phyloP scores from a whole-genome alignment of 371 early-diverging fungal genomes.

The Mucor saturninus region DNA sequence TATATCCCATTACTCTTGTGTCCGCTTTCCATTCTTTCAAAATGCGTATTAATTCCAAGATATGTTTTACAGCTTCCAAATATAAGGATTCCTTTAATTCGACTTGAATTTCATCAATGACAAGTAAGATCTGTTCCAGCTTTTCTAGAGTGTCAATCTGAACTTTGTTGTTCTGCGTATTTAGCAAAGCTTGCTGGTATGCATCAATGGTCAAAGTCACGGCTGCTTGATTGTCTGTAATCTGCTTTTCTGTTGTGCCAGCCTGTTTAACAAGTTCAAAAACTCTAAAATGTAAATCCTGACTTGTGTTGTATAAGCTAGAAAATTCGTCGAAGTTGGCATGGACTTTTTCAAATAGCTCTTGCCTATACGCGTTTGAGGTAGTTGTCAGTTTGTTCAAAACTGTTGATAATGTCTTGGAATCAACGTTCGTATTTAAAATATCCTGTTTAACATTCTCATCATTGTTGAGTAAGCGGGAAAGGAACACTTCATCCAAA shows the following conservation, averaged over 20 bases:
- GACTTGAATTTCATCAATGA: conserved; percentile 3
- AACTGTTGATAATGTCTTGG: conserved; percentile 9
- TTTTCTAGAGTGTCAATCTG: conserved; percentile 22
- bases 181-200: conserved; percentile 17
- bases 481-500: conserved; percentile 28
- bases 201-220: conserved; percentile 8
- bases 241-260: conserved; percentile 6
- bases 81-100: conserved; percentile 1
- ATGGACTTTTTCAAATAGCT: conserved; percentile 23
- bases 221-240: neutral
- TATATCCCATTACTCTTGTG: neutral
- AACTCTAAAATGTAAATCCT: conserved; percentile 10
- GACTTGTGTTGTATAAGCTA: conserved; percentile 10
- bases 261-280: conserved; percentile 6
- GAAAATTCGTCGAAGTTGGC: conserved; percentile 22
- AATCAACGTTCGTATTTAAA: conserved; percentile 11
- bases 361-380: conserved; percentile 22
- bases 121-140: conserved; percentile 10
- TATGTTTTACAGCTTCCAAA: conserved; percentile 10
- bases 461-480: conserved; percentile 14
- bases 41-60: neutral
- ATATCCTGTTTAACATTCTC: neutral
- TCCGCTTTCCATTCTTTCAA: neutral
- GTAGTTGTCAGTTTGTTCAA: conserved; percentile 20
- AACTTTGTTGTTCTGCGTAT: conserved; percentile 16